These are phyloP conservation scores for Phialophora expanda DNA, from an alignment of 2,329 filamentous ascomycete genomes.

Conservation along the genomic window DNA sequence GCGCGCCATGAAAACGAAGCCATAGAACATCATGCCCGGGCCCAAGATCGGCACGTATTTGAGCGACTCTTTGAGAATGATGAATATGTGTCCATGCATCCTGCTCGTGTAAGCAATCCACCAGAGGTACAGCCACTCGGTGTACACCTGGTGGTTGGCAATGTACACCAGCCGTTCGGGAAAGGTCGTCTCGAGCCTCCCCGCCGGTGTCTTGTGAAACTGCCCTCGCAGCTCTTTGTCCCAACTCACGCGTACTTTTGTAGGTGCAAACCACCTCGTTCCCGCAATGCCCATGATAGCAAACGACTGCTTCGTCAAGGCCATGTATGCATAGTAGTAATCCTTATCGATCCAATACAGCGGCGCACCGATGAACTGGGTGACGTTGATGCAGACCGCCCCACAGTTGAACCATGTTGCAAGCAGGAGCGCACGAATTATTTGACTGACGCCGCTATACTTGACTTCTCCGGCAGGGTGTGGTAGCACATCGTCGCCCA, in stretches of 20 bases:
- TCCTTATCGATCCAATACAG: conserved; percentile 65
- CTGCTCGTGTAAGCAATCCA: conserved; percentile 69
- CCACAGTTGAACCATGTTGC: conserved; percentile 54
- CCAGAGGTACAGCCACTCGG: conserved; percentile 73
- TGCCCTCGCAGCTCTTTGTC: conserved; percentile 66
- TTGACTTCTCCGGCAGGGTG: conserved; percentile 45
- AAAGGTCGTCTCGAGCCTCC: conserved; percentile 63
- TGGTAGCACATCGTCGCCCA: conserved; percentile 25
- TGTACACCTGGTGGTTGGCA: conserved; percentile 70
- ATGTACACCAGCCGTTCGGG: conserved; percentile 66
- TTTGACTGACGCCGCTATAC: conserved; percentile 53
- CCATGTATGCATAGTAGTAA: conserved; percentile 69
- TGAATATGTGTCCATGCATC: conserved; percentile 70
- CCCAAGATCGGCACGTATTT: conserved; percentile 67
- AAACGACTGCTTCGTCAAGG: conserved; percentile 69
- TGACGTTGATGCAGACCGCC: conserved; percentile 54
- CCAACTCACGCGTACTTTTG: conserved; percentile 66
- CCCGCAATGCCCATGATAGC: conserved; percentile 66
- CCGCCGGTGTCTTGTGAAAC: conserved; percentile 61
- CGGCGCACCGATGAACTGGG: conserved; percentile 65
- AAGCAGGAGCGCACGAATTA: conserved; percentile 53
- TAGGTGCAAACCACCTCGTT: conserved; percentile 68
- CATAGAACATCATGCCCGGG: conserved; percentile 68
- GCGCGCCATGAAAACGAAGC: conserved; percentile 68
- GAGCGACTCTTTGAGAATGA: conserved; percentile 69